phyloP scores from a whole-genome alignment of 768 basidiomycete genomes.

The Solioccasus polychromus region DNA sequence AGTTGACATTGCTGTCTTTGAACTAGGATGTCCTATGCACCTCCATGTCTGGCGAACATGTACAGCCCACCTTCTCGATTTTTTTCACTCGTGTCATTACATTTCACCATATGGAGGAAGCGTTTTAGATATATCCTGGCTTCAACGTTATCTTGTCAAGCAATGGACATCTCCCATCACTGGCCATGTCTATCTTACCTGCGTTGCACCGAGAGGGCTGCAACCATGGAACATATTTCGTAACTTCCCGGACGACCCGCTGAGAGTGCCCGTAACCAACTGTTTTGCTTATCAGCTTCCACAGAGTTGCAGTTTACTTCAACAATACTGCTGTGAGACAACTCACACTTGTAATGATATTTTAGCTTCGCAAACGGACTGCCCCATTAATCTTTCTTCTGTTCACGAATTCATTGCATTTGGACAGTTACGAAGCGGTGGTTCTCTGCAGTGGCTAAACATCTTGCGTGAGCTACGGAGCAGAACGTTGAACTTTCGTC shows the following conservation, averaged over 20 bases:
- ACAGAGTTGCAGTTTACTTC: no score
- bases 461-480: no score
- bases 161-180: not conserved
- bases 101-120: not conserved
- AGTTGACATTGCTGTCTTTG: not conserved
- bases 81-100: not conserved
- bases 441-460: no score
- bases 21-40: not conserved
- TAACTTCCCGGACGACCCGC: slow-evolving; percentile 9
- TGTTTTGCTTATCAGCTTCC: no score
- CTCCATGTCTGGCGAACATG: not conserved
- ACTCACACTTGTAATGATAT: no score
- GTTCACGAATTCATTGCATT: no score
- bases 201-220: not conserved
- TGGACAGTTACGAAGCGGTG: no score
- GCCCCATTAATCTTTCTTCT: no score
- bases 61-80: not conserved
- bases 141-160: not conserved
- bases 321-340: no score
- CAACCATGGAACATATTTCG: not conserved
- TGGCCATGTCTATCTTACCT: not conserved
- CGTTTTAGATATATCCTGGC: not conserved
- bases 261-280: no score
- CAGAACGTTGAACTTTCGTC: no score
- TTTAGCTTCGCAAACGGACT: no score